Base-by-base conservation (phyloP, 805 yeast species). In the Ogataea pini region DNA sequence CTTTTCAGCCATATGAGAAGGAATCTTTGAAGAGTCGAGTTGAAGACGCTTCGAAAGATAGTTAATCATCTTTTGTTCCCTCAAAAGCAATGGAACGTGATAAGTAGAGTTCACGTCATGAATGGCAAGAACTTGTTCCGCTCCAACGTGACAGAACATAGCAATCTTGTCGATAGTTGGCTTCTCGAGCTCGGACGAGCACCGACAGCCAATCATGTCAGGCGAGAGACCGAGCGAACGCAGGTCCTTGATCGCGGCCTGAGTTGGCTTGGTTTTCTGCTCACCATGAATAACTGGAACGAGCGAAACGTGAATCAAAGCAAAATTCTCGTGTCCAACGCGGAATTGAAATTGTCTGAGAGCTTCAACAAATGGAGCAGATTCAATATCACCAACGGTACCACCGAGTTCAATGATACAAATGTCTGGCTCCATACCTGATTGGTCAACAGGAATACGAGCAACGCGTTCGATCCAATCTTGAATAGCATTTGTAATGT, bases 221-320 rank as follows among this genome's bases (percentile, higher is more conserved):
- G 98, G 98, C 32, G 85, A 82, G 67, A 94, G 80, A 62, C 99
- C 99, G 52, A 92, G 75, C 40, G 96, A 87, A 72, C 99, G 86
- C 71, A 94, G 79, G 70, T 94, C 99, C 69, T 90, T 89, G 65
- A 94, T 87, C 41, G 99, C 99, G 55, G 98, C 99, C 75, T 94
- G 99, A 10, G 99, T 94, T 50, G 99, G 99, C 72, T 94, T 94
- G 36, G 99, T 94, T 78, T 94, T 94, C 71, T 94, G 97, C 76
- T 94, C 99, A 54, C 98, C 99, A 60, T 91, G 96, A 63, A 94
- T 92, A 42, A 94, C 98, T 39, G 98, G 98, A 41, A 94, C 98
- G 55, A 94, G 77, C 38, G 98, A 92, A 42, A 94, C 99, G 62
- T 94, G 99, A 62, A 92, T 89, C 66, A 94, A 78, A 16, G 97